Evolutionary conservation across 192 early-diverging fungal species (phyloP), one percentile per base, ranked within the genome.

Genomic region (Coemansia sp.): DNA sequence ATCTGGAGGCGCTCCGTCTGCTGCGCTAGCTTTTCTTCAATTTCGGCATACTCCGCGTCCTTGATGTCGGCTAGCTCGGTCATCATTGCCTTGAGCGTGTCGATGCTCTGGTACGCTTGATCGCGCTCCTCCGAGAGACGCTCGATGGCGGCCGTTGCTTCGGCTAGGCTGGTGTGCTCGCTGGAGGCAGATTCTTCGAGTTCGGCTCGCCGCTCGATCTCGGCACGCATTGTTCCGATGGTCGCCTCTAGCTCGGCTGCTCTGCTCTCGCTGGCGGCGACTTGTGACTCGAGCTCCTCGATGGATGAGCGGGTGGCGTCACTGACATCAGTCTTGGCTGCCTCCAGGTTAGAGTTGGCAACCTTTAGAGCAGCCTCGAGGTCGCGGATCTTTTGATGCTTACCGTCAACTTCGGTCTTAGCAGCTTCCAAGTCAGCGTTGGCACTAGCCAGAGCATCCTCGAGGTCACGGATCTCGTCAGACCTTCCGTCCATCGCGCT

Each of bases 11-110:
- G 63, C 23, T 16, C 67, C 26, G 62, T 52, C 23, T 59, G 63
- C 55, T 66, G 52, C 33, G 45, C 57, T 2, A 83, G 56, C 34
- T 42, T 66, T 3, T 66, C 65, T 20, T 75, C 69, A 3, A 75
- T 36, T 13, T 69, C 76, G 10, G 65, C 38, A 28, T 75, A 78
- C 23, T 83, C 75, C 38, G 48, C 62, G 61, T 83, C 58, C 66
- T 83, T 83, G 31, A 68, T 67, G 28, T 63, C 59, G 2, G 80
- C 80, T 7, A 83, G 63, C 58, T 75, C 76, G 1, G 72, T 75
- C 80, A 83, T 78, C 76, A 83, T 78, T 3, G 26, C 41, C 39
- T 83, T 83, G 31, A 83, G 76, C 18, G 69, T 69, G 0, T 53
- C 50, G 3, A 83, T 66, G 31, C 33, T 56, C 12, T 55, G 42